Base-by-base conservation (phyloP, 1,284 basidiomycete genomes). In the Peniophora sp. region DNA sequence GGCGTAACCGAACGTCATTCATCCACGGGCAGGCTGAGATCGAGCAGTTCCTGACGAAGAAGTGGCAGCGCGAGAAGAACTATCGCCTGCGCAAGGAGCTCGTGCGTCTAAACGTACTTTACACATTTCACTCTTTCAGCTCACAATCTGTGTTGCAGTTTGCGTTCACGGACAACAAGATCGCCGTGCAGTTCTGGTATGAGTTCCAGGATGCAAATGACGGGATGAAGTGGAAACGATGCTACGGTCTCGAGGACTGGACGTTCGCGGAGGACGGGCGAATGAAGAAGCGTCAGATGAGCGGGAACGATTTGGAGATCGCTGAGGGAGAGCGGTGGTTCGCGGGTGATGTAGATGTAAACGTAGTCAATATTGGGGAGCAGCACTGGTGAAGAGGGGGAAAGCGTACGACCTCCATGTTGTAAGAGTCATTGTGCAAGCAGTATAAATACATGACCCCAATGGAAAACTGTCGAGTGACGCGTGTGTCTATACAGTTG, bases 121-220 rank as follows among this genome's bases (percentile, higher is more conserved):
- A 41, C 38, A 20, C 38, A 16, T 16, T 20, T n/a, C 16, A 41
- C 38, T n/a, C 70, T 43, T 64, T 81, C 45, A 59, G 77, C 45
- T 81, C 82, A 60, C 77, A 81, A n/a, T n/a, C n/a, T n/a, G n/a
- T n/a, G n/a, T n/a, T n/a, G 59, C 64, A 83, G 19, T 83, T 83
- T 54, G 68, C 77, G 1, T 83, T 77, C 58, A 64, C 64, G 17
- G 77, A 75, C 43, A 75, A 83, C 63, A 76, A 72, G 62, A 81
- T 84, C 59, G 80, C 74, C 12, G 80, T 79, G 25, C 66, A 81
- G 67, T 83, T 82, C 64, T 83, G 77, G 70, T 83, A 83, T 62
- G 81, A 84, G 61, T 79, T 72, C 64, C 73, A 64, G 52, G 69
- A 72, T 14, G 63, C 63, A 52, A 47, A 58, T 20, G 68, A 69